These are phyloP conservation scores for Agarophyton chilense DNA, from an alignment of 23 red algal genomes.

Conservation along the genomic window DNA sequence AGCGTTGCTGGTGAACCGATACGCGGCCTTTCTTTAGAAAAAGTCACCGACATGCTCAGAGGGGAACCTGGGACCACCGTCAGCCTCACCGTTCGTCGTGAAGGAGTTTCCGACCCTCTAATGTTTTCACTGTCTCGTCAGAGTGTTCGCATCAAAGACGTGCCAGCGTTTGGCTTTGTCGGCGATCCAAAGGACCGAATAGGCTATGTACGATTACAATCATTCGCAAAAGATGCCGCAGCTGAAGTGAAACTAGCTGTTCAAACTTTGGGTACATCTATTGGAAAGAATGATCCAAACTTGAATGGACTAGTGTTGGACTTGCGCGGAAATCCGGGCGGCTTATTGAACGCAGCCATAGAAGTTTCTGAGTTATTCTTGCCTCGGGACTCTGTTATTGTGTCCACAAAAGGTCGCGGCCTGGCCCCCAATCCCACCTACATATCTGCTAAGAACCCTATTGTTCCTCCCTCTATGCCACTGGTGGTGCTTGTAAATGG, in stretches of 20 bases:
- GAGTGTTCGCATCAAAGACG: slow-evolving; percentile 85
- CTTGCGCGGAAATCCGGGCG: slow-evolving; percentile 95
- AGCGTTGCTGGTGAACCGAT: slow-evolving; percentile 76
- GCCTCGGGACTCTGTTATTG: slow-evolving; percentile 81
- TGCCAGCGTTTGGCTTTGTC: slow-evolving; percentile 80
- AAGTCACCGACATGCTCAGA: slow-evolving; percentile 83
- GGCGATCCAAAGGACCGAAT: slow-evolving; percentile 62
- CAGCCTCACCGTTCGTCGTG: slow-evolving; percentile 57
- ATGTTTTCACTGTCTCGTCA: slow-evolving; percentile 68
- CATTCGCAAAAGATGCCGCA: slow-evolving; percentile 89
- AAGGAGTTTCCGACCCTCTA: slow-evolving; percentile 35
- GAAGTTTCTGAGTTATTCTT: slow-evolving; percentile 90
- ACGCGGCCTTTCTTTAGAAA: slow-evolving; percentile 54
- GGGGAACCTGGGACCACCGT: slow-evolving; percentile 91
- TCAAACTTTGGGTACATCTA: background rate
- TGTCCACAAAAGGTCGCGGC: slow-evolving; percentile 84
- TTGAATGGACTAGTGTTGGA: slow-evolving; percentile 88
- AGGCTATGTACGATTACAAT: slow-evolving; percentile 88
- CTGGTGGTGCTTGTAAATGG: slow-evolving; percentile 90
- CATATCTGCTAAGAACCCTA: slow-evolving; percentile 52
- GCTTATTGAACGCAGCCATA: slow-evolving; percentile 84
- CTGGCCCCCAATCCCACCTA: slow-evolving; percentile 63
- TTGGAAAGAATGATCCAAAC: background rate
- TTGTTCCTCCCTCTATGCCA: slow-evolving; percentile 42
- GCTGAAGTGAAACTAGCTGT: slow-evolving; percentile 71